Evolutionary conservation across 257 asterid genomes (phyloP).

Genomic region (Haberlea rhodopensis): DNA sequence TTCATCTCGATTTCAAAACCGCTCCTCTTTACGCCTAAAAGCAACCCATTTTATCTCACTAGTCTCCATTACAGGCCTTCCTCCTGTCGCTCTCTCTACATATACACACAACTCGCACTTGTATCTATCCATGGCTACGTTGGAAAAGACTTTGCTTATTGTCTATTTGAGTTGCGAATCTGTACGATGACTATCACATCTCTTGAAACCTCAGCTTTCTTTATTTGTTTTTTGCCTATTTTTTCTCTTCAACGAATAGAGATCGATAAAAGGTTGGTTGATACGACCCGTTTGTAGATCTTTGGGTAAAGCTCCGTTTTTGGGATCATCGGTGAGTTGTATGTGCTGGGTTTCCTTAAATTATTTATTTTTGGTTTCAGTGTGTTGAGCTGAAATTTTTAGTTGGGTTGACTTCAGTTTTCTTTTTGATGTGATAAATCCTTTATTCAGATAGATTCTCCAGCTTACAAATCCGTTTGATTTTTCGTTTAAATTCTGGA

Average conservation of each 20-base stretch:
- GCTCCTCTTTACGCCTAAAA: slow-evolving; percentile 22
- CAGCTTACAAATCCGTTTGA: too few species aligned
- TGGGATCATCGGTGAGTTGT: slow-evolving; percentile 33
- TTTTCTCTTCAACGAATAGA: slow-evolving; percentile 26
- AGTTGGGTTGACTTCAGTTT: slow-evolving; percentile 41
- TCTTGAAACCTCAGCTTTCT: slow-evolving; percentile 16
- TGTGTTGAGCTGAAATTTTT: not conserved
- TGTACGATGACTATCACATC: slow-evolving; percentile 15
- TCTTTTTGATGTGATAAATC: slow-evolving; percentile 1
- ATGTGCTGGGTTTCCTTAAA: too few species aligned
- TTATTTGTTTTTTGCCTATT: not conserved
- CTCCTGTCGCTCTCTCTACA: slow-evolving; percentile 39
- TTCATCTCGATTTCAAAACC: slow-evolving; percentile 32
- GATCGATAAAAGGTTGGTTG: slow-evolving; percentile 21
- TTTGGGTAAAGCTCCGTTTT: slow-evolving; percentile 24
- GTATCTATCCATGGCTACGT: slow-evolving; percentile 21
- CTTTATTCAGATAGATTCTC: not conserved
- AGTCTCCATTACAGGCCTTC: slow-evolving; percentile 29
- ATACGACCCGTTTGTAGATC: slow-evolving; percentile 37
- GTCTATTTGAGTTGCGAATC: not conserved
- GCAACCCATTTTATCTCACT: slow-evolving; percentile 29
- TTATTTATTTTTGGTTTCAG: not conserved
- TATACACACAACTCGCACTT: slow-evolving; percentile 14
- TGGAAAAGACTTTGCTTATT: not conserved
- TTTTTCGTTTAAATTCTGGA: too few species aligned